A percentile compares a stretch with the other conserved stretches of the same genome.
phyloP scores from a whole-genome alignment of 1,284 basidiomycete species.

The Austroboletus rostrupii region DNA sequence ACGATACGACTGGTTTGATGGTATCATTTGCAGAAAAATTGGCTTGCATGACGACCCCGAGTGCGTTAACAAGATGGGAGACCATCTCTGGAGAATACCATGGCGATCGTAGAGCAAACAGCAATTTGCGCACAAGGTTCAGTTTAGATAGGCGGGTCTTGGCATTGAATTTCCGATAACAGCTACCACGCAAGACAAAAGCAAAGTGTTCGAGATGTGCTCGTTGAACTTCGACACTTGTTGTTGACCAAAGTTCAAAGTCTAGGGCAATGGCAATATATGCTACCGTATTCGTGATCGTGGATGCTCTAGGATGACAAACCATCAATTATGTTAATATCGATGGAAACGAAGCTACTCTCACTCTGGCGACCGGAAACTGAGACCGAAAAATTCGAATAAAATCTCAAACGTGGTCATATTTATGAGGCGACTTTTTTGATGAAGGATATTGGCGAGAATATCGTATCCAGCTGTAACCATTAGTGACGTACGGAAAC shows the following conservation, averaged over 20 bases:
- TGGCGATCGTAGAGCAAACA: slow-evolving; percentile 78
- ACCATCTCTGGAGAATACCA: slow-evolving; percentile 63
- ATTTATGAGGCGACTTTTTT: slow-evolving; percentile 75
- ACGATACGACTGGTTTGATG: slow-evolving; percentile 84
- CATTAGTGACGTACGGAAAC: slow-evolving; percentile 7
- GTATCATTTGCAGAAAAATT: slow-evolving; percentile 67
- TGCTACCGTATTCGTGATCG: slow-evolving; percentile 77
- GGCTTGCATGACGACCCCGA: slow-evolving; percentile 54
- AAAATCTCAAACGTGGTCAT: slow-evolving; percentile 72
- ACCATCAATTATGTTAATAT: slow-evolving; percentile 4
- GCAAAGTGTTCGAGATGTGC: slow-evolving; percentile 80
- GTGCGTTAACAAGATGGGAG: slow-evolving; percentile 54
- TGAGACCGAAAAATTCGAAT: slow-evolving; percentile 82
- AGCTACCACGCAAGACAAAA: slow-evolving; percentile 67
- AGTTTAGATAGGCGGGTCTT: slow-evolving; percentile 68
- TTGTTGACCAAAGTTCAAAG: slow-evolving; percentile 85
- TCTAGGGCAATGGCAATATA: slow-evolving; percentile 85
- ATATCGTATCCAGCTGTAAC: slow-evolving; percentile 82
- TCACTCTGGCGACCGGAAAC: slow-evolving; percentile 77
- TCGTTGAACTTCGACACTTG: slow-evolving; percentile 65
- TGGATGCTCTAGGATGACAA: slow-evolving; percentile 56
- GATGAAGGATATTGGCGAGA: slow-evolving; percentile 68
- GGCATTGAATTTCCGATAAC: slow-evolving; percentile 71
- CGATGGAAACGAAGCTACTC: slow-evolving; percentile 23
- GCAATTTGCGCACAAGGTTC: slow-evolving; percentile 69